Percentiles rank a stretch among this genome's conserved stretches.
phyloP scores from a whole-genome alignment of 192 early-diverging fungal genomes.

The Mortierella alpina region DNA sequence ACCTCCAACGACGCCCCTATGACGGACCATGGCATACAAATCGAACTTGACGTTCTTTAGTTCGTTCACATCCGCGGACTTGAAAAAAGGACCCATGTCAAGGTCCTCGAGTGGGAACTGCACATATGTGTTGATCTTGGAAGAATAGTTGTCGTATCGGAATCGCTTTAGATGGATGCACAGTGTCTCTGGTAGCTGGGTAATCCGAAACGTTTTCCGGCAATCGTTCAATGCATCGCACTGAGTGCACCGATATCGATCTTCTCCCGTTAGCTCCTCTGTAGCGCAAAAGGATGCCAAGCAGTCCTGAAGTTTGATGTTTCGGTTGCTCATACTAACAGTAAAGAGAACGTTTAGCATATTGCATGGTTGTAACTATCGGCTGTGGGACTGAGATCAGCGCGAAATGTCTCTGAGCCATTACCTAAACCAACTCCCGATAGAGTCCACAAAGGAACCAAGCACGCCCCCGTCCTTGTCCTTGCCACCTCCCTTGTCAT shows the following conservation, averaged over 20 bases:
- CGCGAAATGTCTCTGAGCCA: not conserved
- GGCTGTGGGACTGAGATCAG: not conserved
- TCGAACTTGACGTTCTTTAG: slow-evolving; percentile 47
- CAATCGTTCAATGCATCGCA: slow-evolving; percentile 53
- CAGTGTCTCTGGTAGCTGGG: slow-evolving; percentile 48
- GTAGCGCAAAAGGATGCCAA: slow-evolving; percentile 55
- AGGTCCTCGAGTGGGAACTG: slow-evolving; percentile 58
- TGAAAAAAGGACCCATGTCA: slow-evolving; percentile 55
- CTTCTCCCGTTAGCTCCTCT: slow-evolving; percentile 53
- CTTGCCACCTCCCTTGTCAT: slow-evolving; percentile 14
- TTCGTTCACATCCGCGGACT: slow-evolving; percentile 33
- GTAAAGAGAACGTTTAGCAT: not conserved
- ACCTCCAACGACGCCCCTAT: slow-evolving; percentile 56
- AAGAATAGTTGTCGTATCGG: slow-evolving; percentile 53
- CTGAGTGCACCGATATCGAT: slow-evolving; percentile 51
- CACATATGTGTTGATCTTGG: slow-evolving; percentile 58
- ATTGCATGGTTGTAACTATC: not conserved
- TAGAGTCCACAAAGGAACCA: slow-evolving; percentile 42
- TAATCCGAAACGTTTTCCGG: slow-evolving; percentile 52
- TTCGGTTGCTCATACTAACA: slow-evolving; percentile 30
- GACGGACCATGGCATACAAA: slow-evolving; percentile 54
- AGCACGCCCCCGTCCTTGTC: slow-evolving; percentile 38
- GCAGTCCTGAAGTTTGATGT: slow-evolving; percentile 54
- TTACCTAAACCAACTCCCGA: slow-evolving; percentile 47
- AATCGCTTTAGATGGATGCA: slow-evolving; percentile 58